Evolutionary conservation across 1,284 basidiomycete genomes (phyloP), one percentile per base, ranked within the genome.

Genomic region (Trichosporon faecale): DNA sequence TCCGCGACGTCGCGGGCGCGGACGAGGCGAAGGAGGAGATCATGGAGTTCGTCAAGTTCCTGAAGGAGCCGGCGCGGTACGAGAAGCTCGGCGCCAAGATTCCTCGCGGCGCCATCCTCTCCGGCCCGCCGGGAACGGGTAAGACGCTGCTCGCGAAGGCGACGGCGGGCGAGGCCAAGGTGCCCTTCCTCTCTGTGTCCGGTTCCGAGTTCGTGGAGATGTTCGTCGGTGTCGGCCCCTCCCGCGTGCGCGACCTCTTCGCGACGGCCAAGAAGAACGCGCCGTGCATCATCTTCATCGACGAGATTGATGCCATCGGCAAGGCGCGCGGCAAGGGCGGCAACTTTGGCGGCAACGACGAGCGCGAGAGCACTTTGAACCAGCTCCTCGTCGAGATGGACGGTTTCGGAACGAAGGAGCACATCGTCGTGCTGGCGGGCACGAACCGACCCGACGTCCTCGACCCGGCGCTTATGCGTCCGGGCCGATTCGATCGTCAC

Each of bases 21-120:
- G 96, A 99, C 85, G 96, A 99, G 85, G 96, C 95, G 68, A 99
- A 99, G 87, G 93, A 96, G 86, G 96, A 99, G 86, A 97, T 99
- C 77, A 98, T 98, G 94, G 96, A 99, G 84, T 99, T 99, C 80
- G 97, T 99, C 82, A 96, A 95, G 78, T 99, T 99, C 87, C 87
- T 99, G 80, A 98, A 98, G 86, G 93, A 98, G 76, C 96, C 96
- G 7, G 85, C 89, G 61, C 92, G 92, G 82, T 99, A 98, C 85
- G 93, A 98, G 85, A 93, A 91, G 79, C 89, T 99, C 46, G 96
- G 97, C 73, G 97, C 96, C 73, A 99, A 98, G 87, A 99, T 99
- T 74, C 97, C 97, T 69, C 92, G 96, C 66, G 97, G 96, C 72
- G 97, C 97, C 63, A 97, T 99, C 83, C 87, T 99, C 49, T 98